Conservation (phyloP, 352 stramenopile genomes). For the Salisapilia sapeloensis region DNA sequence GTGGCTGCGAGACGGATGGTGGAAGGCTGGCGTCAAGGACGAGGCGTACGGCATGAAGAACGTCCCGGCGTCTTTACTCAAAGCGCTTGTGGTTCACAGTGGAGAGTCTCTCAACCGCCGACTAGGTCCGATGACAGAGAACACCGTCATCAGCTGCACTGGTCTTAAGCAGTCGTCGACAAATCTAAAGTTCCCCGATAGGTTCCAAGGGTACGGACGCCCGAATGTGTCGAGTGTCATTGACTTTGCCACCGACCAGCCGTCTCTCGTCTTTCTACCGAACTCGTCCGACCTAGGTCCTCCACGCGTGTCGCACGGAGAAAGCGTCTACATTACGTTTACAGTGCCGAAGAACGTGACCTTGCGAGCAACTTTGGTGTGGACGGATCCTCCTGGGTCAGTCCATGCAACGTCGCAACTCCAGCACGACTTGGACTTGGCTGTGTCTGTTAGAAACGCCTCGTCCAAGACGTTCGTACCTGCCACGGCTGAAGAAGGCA, state of each 20-base stretch:
- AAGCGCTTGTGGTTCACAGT: constrained; percentile 72
- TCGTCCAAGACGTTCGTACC: constrained; percentile 30
- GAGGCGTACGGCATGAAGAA: constrained; percentile 24
- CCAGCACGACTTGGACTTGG: constrained; percentile 64
- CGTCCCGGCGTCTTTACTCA: constrained; percentile 54
- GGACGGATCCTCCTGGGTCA: constrained; percentile 58
- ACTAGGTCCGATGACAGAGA: constrained; percentile 12
- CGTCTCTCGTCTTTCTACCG: constrained; percentile 49
- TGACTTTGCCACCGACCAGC: constrained; percentile 17
- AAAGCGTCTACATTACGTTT: constrained; percentile 53
- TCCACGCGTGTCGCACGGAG: constrained; percentile 25
- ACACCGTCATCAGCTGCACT: constrained; percentile 19
- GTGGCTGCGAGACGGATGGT: constrained; percentile 68
- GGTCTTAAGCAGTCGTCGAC: constrained; percentile 13
- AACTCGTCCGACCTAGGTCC: constrained; percentile 51
- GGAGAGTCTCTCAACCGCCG: constrained; percentile 29
- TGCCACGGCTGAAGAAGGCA: constrained; percentile 26
- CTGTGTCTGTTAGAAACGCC: constrained; percentile 37
- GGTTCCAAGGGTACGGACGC: constrained; percentile 70
- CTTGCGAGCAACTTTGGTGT: constrained; percentile 54
- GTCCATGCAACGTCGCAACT: constrained; percentile 40
- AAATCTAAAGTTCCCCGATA: constrained; percentile 35
- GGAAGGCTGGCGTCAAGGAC: constrained; percentile 44
- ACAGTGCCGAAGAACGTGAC: constrained; percentile 41
- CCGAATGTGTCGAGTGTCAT: constrained; percentile 68